Conservation (phyloP, 2,329 filamentous ascomycete species). For the Neophaeococcomyces mojaviensis region DNA sequence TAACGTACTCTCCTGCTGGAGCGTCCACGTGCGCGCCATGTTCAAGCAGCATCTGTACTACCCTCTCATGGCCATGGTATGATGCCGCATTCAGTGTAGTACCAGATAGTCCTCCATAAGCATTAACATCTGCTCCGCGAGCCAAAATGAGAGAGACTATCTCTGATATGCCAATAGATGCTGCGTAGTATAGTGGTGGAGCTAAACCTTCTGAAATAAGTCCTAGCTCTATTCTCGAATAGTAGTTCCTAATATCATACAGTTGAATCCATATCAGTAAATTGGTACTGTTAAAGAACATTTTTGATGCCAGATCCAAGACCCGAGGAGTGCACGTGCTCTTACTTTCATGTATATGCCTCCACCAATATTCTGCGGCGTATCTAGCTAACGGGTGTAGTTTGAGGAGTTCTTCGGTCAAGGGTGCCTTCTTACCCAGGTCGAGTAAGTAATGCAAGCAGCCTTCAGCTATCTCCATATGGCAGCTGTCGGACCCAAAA, state of each 20-base stretch:
- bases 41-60: too few relatives aligned
- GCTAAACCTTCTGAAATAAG: not conserved
- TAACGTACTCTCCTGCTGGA: too few relatives aligned
- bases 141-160: too few relatives aligned
- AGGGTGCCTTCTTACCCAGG: not conserved
- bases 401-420: slow-evolving; percentile 1
- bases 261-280: not conserved
- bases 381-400: slow-evolving; percentile 9
- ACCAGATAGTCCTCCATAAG: too few relatives aligned
- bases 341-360: slow-evolving; percentile 7
- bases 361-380: slow-evolving; percentile 12
- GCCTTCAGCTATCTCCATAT: slow-evolving; percentile 9
- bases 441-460: slow-evolving; percentile 12
- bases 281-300: not conserved
- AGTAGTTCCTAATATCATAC: not conserved
- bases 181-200: slow-evolving; percentile 12
- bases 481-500: not conserved
- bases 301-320: not conserved
- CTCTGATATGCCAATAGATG: slow-evolving; percentile 9
- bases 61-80: too few relatives aligned
- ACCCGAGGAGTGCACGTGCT: not conserved
- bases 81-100: too few relatives aligned
- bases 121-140: too few relatives aligned
- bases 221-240: not conserved
- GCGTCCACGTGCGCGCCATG: too few relatives aligned